Conservation (phyloP, 2,329 filamentous ascomycete species). For the Fusarium coicis region DNA sequence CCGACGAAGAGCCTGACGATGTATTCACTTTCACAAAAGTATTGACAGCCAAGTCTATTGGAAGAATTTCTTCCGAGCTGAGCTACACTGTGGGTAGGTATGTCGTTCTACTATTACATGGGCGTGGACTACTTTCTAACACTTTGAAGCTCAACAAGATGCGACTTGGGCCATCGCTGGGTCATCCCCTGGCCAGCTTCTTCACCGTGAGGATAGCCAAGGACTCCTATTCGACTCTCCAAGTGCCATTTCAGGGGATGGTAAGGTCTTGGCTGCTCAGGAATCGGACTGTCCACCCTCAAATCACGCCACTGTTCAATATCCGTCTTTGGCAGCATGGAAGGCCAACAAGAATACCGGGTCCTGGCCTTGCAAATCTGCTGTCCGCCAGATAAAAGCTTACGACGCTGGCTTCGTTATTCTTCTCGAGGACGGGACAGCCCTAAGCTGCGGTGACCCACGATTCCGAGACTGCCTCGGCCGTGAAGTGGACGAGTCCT, state of each 20-base stretch:
- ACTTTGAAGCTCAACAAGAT: conserved; percentile 35
- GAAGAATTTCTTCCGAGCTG: conserved; percentile 49
- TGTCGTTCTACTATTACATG: no score
- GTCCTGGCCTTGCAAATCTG: conserved; percentile 39
- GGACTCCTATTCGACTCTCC: conserved; percentile 7
- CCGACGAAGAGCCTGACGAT: conserved; percentile 56
- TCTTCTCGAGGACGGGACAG: conserved; percentile 55
- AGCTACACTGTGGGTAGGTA: conserved; percentile 60
- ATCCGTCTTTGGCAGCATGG: conserved; percentile 39
- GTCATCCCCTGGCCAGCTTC: neutral
- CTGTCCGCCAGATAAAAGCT: conserved; percentile 55
- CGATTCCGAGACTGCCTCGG: conserved; percentile 68
- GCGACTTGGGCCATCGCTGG: conserved; percentile 36
- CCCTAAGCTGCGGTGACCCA: conserved; percentile 67
- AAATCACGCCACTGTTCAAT: conserved; percentile 29
- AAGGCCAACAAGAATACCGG: neutral
- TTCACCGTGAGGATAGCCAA: neutral
- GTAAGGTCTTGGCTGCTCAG: conserved; percentile 11
- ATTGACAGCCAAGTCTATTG: conserved; percentile 51
- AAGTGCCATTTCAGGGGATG: conserved; percentile 32
- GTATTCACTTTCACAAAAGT: conserved; percentile 56
- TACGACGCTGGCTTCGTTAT: conserved; percentile 63
- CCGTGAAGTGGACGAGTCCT: conserved; percentile 55
- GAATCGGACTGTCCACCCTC: neutral
- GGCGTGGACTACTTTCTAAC: neutral